Evolutionary conservation across 2,329 filamentous ascomycete genomes (phyloP).

Genomic region (Sclerotinia sclerotiorum): DNA sequence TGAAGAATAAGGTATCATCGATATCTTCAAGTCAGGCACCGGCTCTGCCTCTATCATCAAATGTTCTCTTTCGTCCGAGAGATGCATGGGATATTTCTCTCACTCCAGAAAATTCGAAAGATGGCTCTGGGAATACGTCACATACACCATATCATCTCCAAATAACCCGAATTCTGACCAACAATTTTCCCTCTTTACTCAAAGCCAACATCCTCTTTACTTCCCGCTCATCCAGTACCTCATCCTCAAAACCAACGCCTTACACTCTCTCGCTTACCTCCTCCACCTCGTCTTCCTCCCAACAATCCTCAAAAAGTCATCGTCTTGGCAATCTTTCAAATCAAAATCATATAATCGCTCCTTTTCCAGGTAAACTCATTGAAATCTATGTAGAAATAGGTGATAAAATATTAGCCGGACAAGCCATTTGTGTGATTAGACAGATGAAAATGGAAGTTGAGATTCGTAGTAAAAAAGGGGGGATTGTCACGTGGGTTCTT

Average conservation of each 20-base stretch:
- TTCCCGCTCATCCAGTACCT: constrained; percentile 53
- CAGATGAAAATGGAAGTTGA: constrained; percentile 21
- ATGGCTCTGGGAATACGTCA: constrained; percentile 27
- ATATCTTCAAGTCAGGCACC: constrained; percentile 30
- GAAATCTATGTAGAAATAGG: not conserved
- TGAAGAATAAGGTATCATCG: constrained; percentile 36
- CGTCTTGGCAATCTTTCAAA: not conserved
- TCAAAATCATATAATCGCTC: not conserved
- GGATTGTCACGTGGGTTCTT: not conserved
- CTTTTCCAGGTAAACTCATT: constrained; percentile 6
- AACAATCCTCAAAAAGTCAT: not conserved
- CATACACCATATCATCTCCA: constrained; percentile 51
- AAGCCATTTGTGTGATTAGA: not conserved
- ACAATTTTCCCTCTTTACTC: not conserved
- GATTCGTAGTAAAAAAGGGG: not conserved
- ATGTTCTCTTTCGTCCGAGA: constrained; percentile 55
- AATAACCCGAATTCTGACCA: constrained; percentile 50
- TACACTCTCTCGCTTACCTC: constrained; percentile 44
- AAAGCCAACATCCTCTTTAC: constrained; percentile 58
- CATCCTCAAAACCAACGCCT: constrained; percentile 49
- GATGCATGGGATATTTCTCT: constrained; percentile 58
- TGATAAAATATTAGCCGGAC: not conserved
- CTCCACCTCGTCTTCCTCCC: constrained; percentile 47
- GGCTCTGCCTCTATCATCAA: constrained; percentile 40
- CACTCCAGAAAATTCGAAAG: constrained; percentile 36